A percentile compares a stretch with the other conserved stretches of the same genome.
These are phyloP conservation scores for Pestalotiopsis sp. DNA, from an alignment of 2,329 filamentous ascomycete genomes.

Conservation along the genomic window DNA sequence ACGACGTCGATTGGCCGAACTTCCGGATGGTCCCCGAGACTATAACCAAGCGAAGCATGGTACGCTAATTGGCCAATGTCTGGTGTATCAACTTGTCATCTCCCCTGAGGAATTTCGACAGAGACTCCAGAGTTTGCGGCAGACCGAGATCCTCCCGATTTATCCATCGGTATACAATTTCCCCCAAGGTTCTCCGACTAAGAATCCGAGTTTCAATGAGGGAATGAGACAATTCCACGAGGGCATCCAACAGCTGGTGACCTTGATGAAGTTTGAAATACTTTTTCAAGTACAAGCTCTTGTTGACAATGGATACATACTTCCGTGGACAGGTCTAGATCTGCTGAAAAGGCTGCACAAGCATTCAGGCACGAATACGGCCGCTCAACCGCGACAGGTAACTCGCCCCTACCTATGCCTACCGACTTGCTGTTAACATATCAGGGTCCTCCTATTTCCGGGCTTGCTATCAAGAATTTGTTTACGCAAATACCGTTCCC, in stretches of 20 bases:
- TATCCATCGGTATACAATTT: constrained; percentile 24
- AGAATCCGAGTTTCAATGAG: constrained; percentile 20
- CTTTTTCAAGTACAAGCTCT: constrained; percentile 67
- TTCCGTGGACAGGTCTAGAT: constrained; percentile 51
- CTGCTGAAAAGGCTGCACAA: constrained; percentile 47
- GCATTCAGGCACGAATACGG: constrained; percentile 26
- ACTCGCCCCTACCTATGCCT: not conserved
- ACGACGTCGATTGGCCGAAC: constrained; percentile 28
- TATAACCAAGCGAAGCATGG: constrained; percentile 26
- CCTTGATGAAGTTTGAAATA: constrained; percentile 51
- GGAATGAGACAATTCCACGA: constrained; percentile 35
- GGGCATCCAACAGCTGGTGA: constrained; percentile 28
- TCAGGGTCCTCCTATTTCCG: constrained; percentile 43
- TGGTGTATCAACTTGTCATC: constrained; percentile 45
- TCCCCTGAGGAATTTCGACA: constrained; percentile 27
- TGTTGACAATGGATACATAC: constrained; percentile 63
- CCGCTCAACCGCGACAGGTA: not conserved
- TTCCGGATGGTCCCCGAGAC: constrained; percentile 26
- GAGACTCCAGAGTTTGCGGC: constrained; percentile 29
- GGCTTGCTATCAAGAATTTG: constrained; percentile 56
- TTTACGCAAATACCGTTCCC: constrained; percentile 56
- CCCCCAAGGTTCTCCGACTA: constrained; percentile 14
- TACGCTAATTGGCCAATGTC: constrained; percentile 40
- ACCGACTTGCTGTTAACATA: not conserved
- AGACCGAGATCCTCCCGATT: constrained; percentile 28